Evolutionary conservation across 352 stramenopile species (phyloP).

Genomic region (Globisporangium acanthophoron): DNA sequence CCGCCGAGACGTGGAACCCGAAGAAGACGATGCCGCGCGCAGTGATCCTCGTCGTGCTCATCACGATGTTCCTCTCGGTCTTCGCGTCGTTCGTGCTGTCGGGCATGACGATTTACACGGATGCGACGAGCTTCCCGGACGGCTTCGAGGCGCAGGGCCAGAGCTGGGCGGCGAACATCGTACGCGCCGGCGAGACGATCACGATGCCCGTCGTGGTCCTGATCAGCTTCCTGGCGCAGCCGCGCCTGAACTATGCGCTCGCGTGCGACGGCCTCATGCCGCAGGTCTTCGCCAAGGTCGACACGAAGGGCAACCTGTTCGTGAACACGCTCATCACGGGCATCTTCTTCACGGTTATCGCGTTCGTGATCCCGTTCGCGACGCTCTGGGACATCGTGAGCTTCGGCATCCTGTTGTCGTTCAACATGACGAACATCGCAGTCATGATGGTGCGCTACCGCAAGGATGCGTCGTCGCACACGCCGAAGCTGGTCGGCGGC

Average conservation of each 20-base stretch:
- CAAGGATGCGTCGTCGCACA: conserved; percentile 40
- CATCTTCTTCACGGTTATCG: conserved; percentile 56
- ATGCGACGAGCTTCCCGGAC: conserved; percentile 23
- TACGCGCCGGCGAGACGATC: conserved; percentile 51
- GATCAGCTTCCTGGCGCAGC: conserved; percentile 90
- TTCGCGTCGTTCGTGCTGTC: conserved; percentile 80
- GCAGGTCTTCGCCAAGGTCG: conserved; percentile 83
- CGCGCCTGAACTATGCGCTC: conserved; percentile 90
- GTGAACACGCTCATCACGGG: conserved; percentile 68
- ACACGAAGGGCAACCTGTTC: conserved; percentile 79
- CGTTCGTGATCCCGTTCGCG: conserved; percentile 72
- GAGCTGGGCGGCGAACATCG: conserved; percentile 45
- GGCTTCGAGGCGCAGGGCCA: conserved; percentile 36
- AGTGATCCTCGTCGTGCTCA: conserved; percentile 70
- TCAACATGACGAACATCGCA: conserved; percentile 80
- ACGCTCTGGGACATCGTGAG: conserved; percentile 85
- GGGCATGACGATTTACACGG: conserved; percentile 38
- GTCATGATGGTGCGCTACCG: conserved; percentile 71
- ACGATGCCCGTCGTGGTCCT: conserved; percentile 94
- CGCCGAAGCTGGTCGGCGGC: conserved; percentile 32
- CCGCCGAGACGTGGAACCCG: conserved; percentile 62
- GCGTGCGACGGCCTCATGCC: conserved; percentile 91
- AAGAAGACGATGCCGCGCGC: conserved; percentile 63
- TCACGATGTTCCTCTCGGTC: conserved; percentile 60
- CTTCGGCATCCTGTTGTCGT: conserved; percentile 86